These are phyloP conservation scores for Colletotrichum musae DNA, from an alignment of 2,329 filamentous ascomycete species.

Conservation along the genomic window DNA sequence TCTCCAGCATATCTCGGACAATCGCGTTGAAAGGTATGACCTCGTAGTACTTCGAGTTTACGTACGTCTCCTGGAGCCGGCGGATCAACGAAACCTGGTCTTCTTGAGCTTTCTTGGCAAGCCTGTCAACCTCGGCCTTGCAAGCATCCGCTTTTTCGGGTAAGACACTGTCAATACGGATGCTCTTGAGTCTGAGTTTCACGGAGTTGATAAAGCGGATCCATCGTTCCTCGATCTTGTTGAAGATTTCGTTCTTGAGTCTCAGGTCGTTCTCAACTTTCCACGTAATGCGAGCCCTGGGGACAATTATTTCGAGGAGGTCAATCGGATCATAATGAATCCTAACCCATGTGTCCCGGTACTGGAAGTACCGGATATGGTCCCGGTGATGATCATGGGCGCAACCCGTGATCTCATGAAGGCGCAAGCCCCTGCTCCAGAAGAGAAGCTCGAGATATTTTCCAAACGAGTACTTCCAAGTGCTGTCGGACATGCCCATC, in stretches of 20 bases:
- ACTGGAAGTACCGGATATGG: conserved; percentile 93
- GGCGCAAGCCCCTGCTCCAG: conserved; percentile 88
- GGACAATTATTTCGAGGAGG: conserved; percentile 94
- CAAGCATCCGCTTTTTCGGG: conserved; percentile 89
- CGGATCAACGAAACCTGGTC: conserved; percentile 82
- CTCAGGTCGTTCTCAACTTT: conserved; percentile 95
- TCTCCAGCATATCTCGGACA: conserved; percentile 91
- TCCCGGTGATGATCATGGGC: conserved; percentile 93
- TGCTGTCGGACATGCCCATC: conserved; percentile 91
- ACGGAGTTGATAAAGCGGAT: conserved; percentile 91
- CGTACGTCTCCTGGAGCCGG: conserved; percentile 90
- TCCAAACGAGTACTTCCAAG: conserved; percentile 98
- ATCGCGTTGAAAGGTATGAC: conserved; percentile 93
- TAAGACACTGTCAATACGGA: conserved; percentile 91
- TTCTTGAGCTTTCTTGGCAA: conserved; percentile 85
- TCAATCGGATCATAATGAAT: conserved; percentile 95
- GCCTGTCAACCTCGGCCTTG: conserved; percentile 82
- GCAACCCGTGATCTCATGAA: conserved; percentile 79
- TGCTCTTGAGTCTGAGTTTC: conserved; percentile 85
- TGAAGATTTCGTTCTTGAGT: conserved; percentile 93
- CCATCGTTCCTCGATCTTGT: conserved; percentile 84
- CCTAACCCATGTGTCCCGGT: conserved; percentile 85
- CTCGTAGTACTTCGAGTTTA: conserved; percentile 95
- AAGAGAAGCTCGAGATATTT: conserved; percentile 99
- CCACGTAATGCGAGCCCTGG: conserved; percentile 92